phyloP scores from a whole-genome alignment of 768 basidiomycete species.

The Podaxis rugospora region DNA sequence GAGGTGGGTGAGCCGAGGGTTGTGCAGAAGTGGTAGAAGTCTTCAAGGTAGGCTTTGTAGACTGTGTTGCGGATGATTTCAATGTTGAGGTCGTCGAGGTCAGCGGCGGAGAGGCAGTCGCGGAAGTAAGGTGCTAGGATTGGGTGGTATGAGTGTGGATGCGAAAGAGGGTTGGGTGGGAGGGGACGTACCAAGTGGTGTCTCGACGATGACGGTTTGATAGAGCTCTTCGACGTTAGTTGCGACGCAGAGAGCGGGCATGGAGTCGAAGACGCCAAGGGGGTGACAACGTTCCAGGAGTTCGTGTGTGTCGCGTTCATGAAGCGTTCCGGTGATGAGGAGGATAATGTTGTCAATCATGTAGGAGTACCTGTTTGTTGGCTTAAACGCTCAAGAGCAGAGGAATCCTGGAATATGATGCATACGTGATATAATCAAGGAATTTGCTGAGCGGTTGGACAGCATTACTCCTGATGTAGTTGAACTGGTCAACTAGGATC shows the following conservation, averaged over 20 bases:
- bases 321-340: conserved; percentile 94
- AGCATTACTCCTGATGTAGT: conserved; percentile 87
- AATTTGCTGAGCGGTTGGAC: conserved; percentile 90
- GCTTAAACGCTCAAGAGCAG: conserved; percentile 11
- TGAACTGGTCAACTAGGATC: conserved; percentile 95
- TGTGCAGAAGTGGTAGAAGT: conserved; percentile 83
- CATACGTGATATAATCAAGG: conserved; percentile 96
- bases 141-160: background rate
- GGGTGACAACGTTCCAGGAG: conserved; percentile 96
- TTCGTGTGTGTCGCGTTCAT: conserved; percentile 96
- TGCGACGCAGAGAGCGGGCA: conserved; percentile 98
- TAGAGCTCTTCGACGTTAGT: conserved; percentile 98
- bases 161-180: background rate
- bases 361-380: conserved; percentile 75
- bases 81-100: conserved; percentile 98
- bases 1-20: conserved; percentile 81
- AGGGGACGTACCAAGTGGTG: conserved; percentile 76
- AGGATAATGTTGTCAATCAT: conserved; percentile 99
- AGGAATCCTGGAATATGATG: conserved; percentile 15
- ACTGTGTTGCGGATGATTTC: conserved; percentile 99
- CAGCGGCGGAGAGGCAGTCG: conserved; percentile 89
- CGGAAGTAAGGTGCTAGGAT: conserved; percentile 88
- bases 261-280: conserved; percentile 93
- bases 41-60: conserved; percentile 98
- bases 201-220: conserved; percentile 95